These are phyloP conservation scores for Triadica sebifera DNA, from an alignment of 345 rosid species.

Conservation along the genomic window DNA sequence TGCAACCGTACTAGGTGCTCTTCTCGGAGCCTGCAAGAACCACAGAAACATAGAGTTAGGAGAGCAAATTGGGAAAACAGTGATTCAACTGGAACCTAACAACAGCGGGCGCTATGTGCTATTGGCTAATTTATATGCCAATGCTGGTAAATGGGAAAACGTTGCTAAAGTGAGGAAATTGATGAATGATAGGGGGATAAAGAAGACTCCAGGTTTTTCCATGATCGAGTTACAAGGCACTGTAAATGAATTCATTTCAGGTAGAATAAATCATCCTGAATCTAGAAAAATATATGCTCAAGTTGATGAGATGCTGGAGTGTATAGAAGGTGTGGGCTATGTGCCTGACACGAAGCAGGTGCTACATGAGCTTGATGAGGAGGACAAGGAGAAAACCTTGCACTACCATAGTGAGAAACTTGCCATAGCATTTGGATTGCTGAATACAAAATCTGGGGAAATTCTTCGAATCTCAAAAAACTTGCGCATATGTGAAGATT, in stretches of 20 bases:
- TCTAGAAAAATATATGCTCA: constrained; percentile 30
- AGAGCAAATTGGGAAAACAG: constrained; percentile 39
- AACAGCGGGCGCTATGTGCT: constrained; percentile 46
- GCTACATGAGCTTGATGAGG: constrained; percentile 34
- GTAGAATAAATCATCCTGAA: constrained; percentile 35
- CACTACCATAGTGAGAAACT: constrained; percentile 42
- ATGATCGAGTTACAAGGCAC: constrained; percentile 35
- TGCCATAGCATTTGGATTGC: constrained; percentile 44
- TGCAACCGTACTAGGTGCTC: constrained; percentile 38
- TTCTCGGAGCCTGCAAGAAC: constrained; percentile 43
- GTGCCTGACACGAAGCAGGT: constrained; percentile 29
- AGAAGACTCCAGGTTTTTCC: constrained; percentile 40
- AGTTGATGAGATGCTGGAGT: constrained; percentile 35
- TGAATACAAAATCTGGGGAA: constrained; percentile 30
- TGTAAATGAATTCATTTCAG: constrained; percentile 34
- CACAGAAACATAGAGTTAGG: constrained; percentile 37
- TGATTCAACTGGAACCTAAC: constrained; percentile 40
- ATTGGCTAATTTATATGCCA: constrained; percentile 42
- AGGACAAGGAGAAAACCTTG: constrained; percentile 27
- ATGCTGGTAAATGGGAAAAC: constrained; percentile 42
- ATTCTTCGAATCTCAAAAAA: constrained; percentile 32
- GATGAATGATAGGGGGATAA: constrained; percentile 44
- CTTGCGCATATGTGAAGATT: constrained; percentile 34
- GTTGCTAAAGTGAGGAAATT: constrained; percentile 35
- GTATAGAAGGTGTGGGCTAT: constrained; percentile 32